Evolutionary conservation across 225 moss, liverwort and hornwort species (phyloP), one percentile per base, ranked within the genome.

Genomic region (Bryum argenteum): DNA sequence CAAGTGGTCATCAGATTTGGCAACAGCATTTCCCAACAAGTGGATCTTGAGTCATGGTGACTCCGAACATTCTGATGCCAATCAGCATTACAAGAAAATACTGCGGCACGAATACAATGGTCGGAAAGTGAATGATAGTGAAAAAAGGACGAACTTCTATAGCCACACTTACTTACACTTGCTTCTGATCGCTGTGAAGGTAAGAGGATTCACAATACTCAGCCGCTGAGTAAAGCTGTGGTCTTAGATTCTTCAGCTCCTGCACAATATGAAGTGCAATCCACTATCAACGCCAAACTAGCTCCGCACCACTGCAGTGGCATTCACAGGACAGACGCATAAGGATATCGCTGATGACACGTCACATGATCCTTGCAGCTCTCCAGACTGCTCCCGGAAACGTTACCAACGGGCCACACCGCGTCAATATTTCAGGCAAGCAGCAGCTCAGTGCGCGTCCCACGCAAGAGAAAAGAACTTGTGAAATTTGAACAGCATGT

Each of bases 171-270:
- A 70, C 92, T 80, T 88, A 98, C 97, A 89, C 87, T 91, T 98
- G 97, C 80, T 98, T 98, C 77, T 98, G 97, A 61, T 98, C 90
- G 60, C 91, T 98, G 87, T 91, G 92, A 42, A 94, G 97, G 66
- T 94, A 98, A 24, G 97, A 98, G 18, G 94, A 92, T 85, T 98
- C 97, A 73, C 94, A 98, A 75, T 98, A 98, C 80, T 98, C 97
- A 21, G 97, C 97, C 39, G 97, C 97, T 1, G 94, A 92, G 72
- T 98, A 98, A 41, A 98, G 90, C 67, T 98, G 97, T 12, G 97
- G 92, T 67, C 97, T 94, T 47, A 98, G 92, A 67, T 89, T 98
- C 83, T 92, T 98, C 56, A 98, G 89, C 78, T 98, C 97, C 97
- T 98, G 89, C 71, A 52, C 66, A 65, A 51, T n/a, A 56, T 50